A percentile compares a stretch with the other conserved stretches of the same genome.
Evolutionary conservation across 169 alveolate genomes (phyloP).

Genomic region (Plasmodium billcollinsi): DNA sequence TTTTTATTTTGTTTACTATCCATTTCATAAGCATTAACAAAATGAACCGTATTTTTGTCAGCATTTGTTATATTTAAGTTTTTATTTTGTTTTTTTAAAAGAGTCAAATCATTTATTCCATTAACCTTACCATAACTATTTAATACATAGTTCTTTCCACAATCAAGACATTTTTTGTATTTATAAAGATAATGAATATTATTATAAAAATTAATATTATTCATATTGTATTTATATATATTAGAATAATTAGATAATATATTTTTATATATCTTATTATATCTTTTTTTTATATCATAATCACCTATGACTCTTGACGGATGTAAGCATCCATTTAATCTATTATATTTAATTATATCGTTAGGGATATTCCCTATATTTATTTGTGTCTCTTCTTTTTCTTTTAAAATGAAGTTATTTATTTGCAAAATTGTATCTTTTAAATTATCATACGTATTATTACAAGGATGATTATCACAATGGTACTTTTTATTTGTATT

Average conservation of each 20-base stretch:
- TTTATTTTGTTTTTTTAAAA: neutral
- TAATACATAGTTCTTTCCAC: conserved; percentile 25
- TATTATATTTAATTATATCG: conserved; percentile 28
- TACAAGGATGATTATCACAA: neutral
- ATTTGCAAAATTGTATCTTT: conserved; percentile 25
- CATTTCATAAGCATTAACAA: too few relatives aligned
- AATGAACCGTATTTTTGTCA: neutral
- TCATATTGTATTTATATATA: conserved; percentile 62
- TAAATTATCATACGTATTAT: neutral
- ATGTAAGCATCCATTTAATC: conserved; percentile 62
- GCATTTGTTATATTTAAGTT: neutral
- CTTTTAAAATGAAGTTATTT: conserved; percentile 26
- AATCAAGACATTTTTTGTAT: conserved; percentile 7
- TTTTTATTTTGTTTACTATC: neutral
- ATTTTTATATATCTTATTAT: neutral
- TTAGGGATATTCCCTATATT: conserved; percentile 41
- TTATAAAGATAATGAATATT: conserved; percentile 62
- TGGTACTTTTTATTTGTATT: neutral
- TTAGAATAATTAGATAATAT: conserved; percentile 39
- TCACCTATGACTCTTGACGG: conserved; percentile 75
- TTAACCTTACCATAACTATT: conserved; percentile 65
- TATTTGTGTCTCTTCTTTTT: conserved; percentile 28
- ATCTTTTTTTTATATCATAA: conserved; percentile 52
- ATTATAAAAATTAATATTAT: conserved; percentile 35
- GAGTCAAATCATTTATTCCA: conserved; percentile 11